Evolutionary conservation across 768 basidiomycete genomes (phyloP).

Genomic region (Mycena galericulata): DNA sequence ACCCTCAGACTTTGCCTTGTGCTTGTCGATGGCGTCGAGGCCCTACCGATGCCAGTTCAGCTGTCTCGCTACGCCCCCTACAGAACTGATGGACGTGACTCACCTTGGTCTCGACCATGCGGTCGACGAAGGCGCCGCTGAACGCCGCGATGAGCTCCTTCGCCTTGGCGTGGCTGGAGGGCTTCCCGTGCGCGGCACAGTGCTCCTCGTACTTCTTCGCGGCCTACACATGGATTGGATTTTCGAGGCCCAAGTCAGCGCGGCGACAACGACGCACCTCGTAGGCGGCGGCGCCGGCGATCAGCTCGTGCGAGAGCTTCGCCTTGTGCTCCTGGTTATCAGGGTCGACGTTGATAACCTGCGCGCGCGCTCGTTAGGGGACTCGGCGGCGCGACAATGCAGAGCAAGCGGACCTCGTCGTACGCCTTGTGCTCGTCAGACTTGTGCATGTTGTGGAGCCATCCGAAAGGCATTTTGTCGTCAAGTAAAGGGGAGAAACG

Average conservation of each 20-base stretch:
- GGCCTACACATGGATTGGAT: slow-evolving; percentile 53
- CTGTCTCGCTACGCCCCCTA: neutral
- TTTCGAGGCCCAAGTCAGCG: neutral
- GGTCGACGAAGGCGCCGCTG: slow-evolving; percentile 59
- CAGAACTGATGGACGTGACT: neutral
- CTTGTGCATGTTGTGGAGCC: slow-evolving; percentile 20
- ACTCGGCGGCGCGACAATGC: neutral
- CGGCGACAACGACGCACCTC: slow-evolving; percentile 52
- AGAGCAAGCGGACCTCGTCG: slow-evolving; percentile 8
- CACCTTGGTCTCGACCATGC: slow-evolving; percentile 33
- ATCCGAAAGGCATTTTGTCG: slow-evolving; percentile 3
- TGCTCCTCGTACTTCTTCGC: slow-evolving; percentile 75
- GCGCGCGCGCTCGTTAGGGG: neutral
- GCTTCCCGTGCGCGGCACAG: slow-evolving; percentile 58
- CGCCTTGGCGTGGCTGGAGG: slow-evolving; percentile 61
- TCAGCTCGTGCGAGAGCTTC: slow-evolving; percentile 70
- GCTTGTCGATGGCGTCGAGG: slow-evolving; percentile 26
- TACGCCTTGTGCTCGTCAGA: slow-evolving; percentile 19
- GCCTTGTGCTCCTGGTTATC: slow-evolving; percentile 59
- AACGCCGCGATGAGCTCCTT: slow-evolving; percentile 73
- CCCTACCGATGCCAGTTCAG: neutral
- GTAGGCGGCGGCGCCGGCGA: slow-evolving; percentile 75
- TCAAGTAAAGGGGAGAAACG: neutral
- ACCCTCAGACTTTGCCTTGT: slow-evolving; percentile 28
- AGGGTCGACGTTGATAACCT: slow-evolving; percentile 24